phyloP scores from a whole-genome alignment of 129 eudicot species.

The Escallonia herrerae region DNA sequence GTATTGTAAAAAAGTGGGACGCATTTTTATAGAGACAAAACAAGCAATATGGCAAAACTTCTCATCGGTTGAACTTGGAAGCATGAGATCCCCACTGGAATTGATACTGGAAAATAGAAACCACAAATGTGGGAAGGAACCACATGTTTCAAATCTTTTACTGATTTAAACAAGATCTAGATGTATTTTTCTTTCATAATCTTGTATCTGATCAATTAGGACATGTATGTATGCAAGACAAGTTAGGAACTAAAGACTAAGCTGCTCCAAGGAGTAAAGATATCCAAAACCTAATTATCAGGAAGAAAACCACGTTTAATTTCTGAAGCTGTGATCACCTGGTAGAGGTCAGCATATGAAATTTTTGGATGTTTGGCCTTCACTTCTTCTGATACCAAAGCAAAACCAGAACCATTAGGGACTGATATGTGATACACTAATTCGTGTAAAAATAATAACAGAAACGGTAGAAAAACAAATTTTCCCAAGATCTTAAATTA shows the following conservation, averaged over 20 bases:
- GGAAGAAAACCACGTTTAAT: not conserved
- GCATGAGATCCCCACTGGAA: not conserved
- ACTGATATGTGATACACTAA: not conserved
- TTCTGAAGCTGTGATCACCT: conserved; percentile 37
- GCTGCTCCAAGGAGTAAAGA: not conserved
- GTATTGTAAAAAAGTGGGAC: not conserved
- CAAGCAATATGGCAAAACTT: not conserved
- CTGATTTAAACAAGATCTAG: not conserved
- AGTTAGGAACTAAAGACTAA: not conserved
- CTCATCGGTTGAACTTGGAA: not conserved
- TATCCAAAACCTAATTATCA: not conserved
- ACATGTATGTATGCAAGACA: not conserved
- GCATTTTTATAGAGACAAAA: not conserved
- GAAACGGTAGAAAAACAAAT: no score
- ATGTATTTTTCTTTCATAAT: not conserved
- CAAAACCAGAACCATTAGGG: conserved; percentile 3
- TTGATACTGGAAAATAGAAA: not conserved
- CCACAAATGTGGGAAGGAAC: not conserved
- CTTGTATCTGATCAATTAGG: not conserved
- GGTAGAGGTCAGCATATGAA: conserved; percentile 94
- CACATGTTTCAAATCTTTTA: no score
- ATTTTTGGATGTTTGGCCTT: conserved; percentile 71
- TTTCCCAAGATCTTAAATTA: no score
- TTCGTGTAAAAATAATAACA: not conserved
- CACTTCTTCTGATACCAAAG: conserved; percentile 54